These are phyloP conservation scores for Ceratocystis diversiconidia DNA, from an alignment of 2,329 filamentous ascomycete species.

Conservation along the genomic window DNA sequence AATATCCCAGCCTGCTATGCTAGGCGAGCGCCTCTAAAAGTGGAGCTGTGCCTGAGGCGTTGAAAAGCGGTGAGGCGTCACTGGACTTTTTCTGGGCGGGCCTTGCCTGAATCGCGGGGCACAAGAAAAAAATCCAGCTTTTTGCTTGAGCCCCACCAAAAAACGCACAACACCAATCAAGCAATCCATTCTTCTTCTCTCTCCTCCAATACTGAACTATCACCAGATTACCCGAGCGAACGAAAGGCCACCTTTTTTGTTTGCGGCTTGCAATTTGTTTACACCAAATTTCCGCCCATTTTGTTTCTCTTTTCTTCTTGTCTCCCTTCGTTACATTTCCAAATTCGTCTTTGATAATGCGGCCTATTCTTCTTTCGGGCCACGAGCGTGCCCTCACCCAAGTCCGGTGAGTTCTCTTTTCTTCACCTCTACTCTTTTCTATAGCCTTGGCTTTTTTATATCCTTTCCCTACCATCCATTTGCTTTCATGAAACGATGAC, in stretches of 20 bases:
- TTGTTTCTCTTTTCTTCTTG: slow-evolving; percentile 2
- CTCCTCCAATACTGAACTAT: slow-evolving; percentile 17
- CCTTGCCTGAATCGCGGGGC: slow-evolving; percentile 14
- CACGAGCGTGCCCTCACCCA: slow-evolving; percentile 95
- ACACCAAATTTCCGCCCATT: slow-evolving; percentile 1
- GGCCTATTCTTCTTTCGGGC: slow-evolving; percentile 88
- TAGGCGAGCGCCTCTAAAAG: slow-evolving; percentile 5
- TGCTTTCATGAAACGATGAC: no score
- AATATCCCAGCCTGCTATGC: not conserved
- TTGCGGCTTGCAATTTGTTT: not conserved
- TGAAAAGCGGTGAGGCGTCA: slow-evolving; percentile 1
- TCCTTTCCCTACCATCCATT: not conserved
- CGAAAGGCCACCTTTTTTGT: slow-evolving; percentile 6
- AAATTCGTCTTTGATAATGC: slow-evolving; percentile 50
- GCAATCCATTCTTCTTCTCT: slow-evolving; percentile 14
- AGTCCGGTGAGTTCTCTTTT: slow-evolving; percentile 51
- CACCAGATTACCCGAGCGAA: slow-evolving; percentile 9
- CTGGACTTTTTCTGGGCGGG: not conserved
- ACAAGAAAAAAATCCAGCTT: slow-evolving; percentile 19
- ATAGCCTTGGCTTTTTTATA: not conserved
- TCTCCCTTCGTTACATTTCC: slow-evolving; percentile 18
- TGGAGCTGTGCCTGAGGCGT: slow-evolving; percentile 10
- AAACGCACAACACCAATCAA: slow-evolving; percentile 18
- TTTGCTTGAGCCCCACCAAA: slow-evolving; percentile 18
- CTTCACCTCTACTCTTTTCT: not conserved